Evolutionary conservation across 176 grass and related monocot species (phyloP).

Genomic region (Urochloa ruziziensis): DNA sequence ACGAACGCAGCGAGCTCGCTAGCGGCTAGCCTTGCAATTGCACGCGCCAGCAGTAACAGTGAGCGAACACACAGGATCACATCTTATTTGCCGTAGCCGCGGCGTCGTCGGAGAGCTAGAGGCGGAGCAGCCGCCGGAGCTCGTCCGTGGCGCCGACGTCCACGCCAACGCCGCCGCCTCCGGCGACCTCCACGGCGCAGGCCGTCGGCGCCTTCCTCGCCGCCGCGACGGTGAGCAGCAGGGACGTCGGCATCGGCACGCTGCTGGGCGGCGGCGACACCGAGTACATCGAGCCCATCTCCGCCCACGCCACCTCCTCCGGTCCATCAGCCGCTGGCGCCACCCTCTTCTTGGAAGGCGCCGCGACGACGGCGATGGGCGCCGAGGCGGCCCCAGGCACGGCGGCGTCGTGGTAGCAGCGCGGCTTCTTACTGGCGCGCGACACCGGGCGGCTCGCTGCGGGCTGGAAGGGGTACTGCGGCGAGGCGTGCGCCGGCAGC

Average conservation of each 20-base stretch:
- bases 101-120: constrained; percentile 20
- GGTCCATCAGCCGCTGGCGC: not conserved
- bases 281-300: constrained; percentile 51
- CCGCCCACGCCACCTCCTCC: constrained; percentile 21
- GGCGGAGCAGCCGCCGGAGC: constrained; percentile 64
- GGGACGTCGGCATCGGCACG: constrained; percentile 74
- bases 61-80: not conserved
- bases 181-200: constrained; percentile 41
- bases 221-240: constrained; percentile 28
- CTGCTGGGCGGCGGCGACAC: constrained; percentile 78
- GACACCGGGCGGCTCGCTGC: not conserved
- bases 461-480: constrained; percentile 12
- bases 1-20: not conserved
- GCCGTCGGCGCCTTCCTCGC: constrained; percentile 33
- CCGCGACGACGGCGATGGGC: constrained; percentile 25
- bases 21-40: not conserved
- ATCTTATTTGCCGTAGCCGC: not conserved
- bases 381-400: constrained; percentile 16
- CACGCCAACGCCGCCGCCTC: not conserved
- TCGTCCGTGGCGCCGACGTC: constrained; percentile 70
- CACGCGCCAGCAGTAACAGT: not conserved
- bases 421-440: constrained; percentile 32
- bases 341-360: constrained; percentile 9
- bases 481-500: constrained; percentile 28
- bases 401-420: constrained; percentile 13